Conservation (phyloP, 495 filamentous ascomycete species). For the Neurospora sp. region DNA sequence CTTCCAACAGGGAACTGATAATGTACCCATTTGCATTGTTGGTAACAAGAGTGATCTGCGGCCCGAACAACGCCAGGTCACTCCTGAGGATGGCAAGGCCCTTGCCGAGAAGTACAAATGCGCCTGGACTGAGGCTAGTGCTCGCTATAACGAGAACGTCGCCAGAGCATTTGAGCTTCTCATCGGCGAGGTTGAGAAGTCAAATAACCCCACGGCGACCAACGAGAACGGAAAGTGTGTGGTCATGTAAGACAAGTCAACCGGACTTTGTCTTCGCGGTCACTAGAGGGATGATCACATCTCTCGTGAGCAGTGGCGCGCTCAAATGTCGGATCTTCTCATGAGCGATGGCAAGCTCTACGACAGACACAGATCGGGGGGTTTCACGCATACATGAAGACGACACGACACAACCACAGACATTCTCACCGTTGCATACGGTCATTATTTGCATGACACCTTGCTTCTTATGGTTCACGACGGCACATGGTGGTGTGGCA, state of each 20-base stretch:
- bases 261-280: background rate
- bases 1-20: constrained; percentile 65
- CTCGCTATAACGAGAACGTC: constrained; percentile 89
- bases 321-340: background rate
- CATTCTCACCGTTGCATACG: background rate
- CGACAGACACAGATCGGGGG: background rate
- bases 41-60: constrained; percentile 96
- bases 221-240: constrained; percentile 67
- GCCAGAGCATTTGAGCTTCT: constrained; percentile 86
- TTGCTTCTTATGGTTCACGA: background rate
- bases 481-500: background rate
- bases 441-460: background rate
- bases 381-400: background rate
- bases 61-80: constrained; percentile 85
- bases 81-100: constrained; percentile 68
- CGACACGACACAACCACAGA: background rate
- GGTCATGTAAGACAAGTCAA: constrained; percentile 55
- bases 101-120: constrained; percentile 80
- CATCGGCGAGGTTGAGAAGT: constrained; percentile 91
- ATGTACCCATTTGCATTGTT: constrained; percentile 86
- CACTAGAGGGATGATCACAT: background rate
- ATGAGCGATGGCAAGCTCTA: background rate
- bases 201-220: constrained; percentile 79
- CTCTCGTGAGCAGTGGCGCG: background rate
- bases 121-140: constrained; percentile 89